phyloP scores from a whole-genome alignment of 371 early-diverging fungal genomes.

The Lichtheimia ramosa region DNA sequence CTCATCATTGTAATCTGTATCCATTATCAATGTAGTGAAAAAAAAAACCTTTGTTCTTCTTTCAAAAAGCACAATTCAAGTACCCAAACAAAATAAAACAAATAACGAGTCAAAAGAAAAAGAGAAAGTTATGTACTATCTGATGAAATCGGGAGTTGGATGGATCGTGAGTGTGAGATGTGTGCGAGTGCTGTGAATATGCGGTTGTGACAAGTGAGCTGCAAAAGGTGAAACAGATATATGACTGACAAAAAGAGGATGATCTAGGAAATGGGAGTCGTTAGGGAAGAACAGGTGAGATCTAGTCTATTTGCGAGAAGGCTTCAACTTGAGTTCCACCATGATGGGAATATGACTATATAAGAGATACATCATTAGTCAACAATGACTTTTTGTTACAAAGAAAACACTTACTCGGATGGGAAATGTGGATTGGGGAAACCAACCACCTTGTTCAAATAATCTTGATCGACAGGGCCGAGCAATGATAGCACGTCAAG shows the following conservation, averaged over 20 bases:
- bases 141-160: no score
- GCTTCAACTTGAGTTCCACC: slow-evolving; percentile 4
- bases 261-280: background rate
- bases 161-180: no score
- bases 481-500: slow-evolving; percentile 80
- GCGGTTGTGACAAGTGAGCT: no score
- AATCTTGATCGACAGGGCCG: slow-evolving; percentile 84
- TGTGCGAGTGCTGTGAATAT: no score
- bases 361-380: background rate
- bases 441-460: slow-evolving; percentile 80
- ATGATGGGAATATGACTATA: slow-evolving; percentile 6
- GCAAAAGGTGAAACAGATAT: slow-evolving; percentile 4
- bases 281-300: background rate
- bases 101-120: no score
- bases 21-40: no score
- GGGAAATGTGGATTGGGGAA: slow-evolving; percentile 96
- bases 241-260: background rate
- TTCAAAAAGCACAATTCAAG: no score
- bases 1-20: no score
- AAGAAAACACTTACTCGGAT: slow-evolving; percentile 75
- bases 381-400: background rate
- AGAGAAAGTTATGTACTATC: no score
- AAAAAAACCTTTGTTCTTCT: no score
- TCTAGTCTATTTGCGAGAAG: slow-evolving; percentile 6
- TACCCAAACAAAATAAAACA: no score